phyloP scores from a whole-genome alignment of 2,329 filamentous ascomycete species.

The Stenocarpella maydis region DNA sequence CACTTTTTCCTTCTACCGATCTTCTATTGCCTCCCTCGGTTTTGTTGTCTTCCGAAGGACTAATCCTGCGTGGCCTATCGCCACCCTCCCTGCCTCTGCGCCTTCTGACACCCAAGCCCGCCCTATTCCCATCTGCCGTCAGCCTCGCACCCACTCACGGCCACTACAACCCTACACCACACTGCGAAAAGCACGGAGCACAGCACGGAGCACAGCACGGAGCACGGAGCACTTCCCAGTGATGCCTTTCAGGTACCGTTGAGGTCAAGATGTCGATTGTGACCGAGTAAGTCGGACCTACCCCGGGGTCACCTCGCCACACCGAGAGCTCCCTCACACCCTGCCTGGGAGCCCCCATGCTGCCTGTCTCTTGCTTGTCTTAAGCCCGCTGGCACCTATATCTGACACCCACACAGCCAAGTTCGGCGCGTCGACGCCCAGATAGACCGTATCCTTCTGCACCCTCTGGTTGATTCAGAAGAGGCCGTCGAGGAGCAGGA shows the following conservation, averaged over 20 bases:
- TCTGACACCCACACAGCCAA: constrained; percentile 53
- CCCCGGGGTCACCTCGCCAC: background rate
- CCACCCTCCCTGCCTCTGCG: constrained; percentile 27
- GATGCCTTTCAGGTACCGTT: constrained; percentile 32
- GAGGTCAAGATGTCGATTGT: constrained; percentile 53
- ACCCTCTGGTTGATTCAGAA: constrained; percentile 53
- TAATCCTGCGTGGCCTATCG: constrained; percentile 33
- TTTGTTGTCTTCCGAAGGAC: constrained; percentile 30
- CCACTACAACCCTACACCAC: background rate
- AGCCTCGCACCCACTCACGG: constrained; percentile 4
- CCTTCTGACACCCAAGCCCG: background rate
- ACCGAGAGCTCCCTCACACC: background rate
- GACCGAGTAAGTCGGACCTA: constrained; percentile 50
- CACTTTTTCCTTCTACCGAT: constrained; percentile 32
- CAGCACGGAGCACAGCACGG: constrained; percentile 1
- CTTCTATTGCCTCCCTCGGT: constrained; percentile 29
- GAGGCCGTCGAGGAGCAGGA: constrained; percentile 40
- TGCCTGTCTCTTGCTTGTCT: background rate
- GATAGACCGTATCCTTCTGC: constrained; percentile 68
- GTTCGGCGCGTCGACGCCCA: constrained; percentile 71
- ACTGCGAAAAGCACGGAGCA: background rate
- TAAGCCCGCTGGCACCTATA: background rate
- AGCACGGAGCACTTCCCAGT: constrained; percentile 27
- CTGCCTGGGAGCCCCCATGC: background rate
- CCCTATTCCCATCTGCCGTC: constrained; percentile 11